Evolutionary conservation across 345 rosid genomes (phyloP), one percentile per base, ranked within the genome.

Genomic region (Laguncularia racemosa): DNA sequence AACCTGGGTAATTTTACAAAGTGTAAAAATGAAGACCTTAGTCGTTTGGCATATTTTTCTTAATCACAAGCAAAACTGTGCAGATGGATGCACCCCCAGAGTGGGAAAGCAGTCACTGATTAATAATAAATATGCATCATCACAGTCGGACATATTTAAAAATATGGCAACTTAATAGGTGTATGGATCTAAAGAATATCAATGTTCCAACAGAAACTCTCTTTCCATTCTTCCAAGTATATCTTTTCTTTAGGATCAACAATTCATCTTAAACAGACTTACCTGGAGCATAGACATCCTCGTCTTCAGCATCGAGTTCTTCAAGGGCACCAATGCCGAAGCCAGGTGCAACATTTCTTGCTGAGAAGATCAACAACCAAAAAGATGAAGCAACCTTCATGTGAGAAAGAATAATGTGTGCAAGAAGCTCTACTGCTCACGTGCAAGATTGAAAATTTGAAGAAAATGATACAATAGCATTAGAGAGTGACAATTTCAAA

Each of bases 291-390:
- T 87, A 89, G 49, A 93, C 78, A 76, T 93, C 99, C 77, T 89
- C 99, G 73, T 93, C 99, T 85, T 93, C 99, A 28, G 67, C 87
- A 79, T 83, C 96, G 73, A 76, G 91, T 65, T 89, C 99, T 74
- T 89, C 99, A 46, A 93, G 92, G 51, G 99, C 99, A 28, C 99
- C 99, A 79, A 93, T 89, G 67, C 99, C 99, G 79, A 93, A 89
- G 57, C 99, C 99, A 47, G 95, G 87, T 69, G 88, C 92, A 71
- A 76, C 73, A 71, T 85, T 87, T 81, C 95, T 87, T 74, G 88
- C 95, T 93, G 95, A 78, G 80, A 71, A 55, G 68, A 62, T 59
- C 65, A 67, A 56, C n/a, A n/a, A 50, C 60, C 16, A 16, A 1
- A 50, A 53, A 19, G 44, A 33, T 64, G n/a, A 51, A 50, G 46